Percentiles rank a stretch among this genome's conserved stretches.
Evolutionary conservation across 2,329 filamentous ascomycete genomes (phyloP).

Genomic region (Phialophora tarda): DNA sequence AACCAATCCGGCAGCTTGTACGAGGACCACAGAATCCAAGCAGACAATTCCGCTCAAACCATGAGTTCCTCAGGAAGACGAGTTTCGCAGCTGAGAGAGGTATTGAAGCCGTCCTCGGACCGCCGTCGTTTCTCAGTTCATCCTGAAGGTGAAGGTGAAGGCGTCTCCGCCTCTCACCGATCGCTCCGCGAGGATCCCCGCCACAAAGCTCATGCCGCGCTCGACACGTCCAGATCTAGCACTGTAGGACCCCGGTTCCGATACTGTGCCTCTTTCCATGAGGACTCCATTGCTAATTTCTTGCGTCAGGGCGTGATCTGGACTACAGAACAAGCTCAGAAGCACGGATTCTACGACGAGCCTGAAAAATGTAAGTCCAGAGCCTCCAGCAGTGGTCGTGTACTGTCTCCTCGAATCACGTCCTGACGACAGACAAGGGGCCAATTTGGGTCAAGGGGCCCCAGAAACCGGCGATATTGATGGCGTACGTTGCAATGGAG

Average conservation of each 20-base stretch:
- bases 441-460: conserved; percentile 91
- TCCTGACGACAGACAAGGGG: conserved; percentile 54
- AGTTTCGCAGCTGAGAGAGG: conserved; percentile 49
- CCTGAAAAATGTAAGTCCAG: conserved; percentile 66
- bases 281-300: background rate
- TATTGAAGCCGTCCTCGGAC: conserved; percentile 43
- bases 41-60: background rate
- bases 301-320: conserved; percentile 13
- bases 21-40: conserved; percentile 2
- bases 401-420: background rate
- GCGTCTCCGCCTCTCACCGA: conserved; percentile 80
- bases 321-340: conserved; percentile 69
- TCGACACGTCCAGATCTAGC: conserved; percentile 84
- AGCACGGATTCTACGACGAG: conserved; percentile 85
- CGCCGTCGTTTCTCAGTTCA: conserved; percentile 32
- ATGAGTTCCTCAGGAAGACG: conserved; percentile 57
- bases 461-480: conserved; percentile 87
- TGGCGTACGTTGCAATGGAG: conserved; percentile 67
- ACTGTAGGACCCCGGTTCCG: conserved; percentile 86
- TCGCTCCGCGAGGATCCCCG: conserved; percentile 90
- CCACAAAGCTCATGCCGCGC: conserved; percentile 86
- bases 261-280: conserved; percentile 28
- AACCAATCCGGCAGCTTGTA: conserved; percentile 1
- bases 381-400: background rate
- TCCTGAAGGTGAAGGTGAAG: conserved; percentile 67